A percentile compares a stretch with the other conserved stretches of the same genome.
phyloP scores from a whole-genome alignment of 805 yeast genomes.

The Candida patagonica region DNA sequence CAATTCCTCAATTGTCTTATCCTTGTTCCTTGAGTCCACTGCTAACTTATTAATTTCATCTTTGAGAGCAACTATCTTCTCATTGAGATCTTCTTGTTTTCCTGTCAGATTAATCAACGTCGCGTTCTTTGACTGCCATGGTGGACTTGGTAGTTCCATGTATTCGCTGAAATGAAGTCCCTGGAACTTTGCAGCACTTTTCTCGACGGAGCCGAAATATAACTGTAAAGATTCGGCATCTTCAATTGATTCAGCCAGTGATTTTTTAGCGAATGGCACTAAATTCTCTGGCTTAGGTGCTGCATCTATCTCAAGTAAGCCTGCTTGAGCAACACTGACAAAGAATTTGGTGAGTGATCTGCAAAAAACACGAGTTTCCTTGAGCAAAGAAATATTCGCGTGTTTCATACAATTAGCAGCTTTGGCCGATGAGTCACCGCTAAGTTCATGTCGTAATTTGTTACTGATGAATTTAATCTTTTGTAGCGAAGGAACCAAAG shows the following conservation, averaged over 20 bases:
- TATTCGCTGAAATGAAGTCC: constrained; percentile 3
- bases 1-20: constrained; percentile 21
- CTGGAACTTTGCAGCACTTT: too few relatives aligned
- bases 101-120: constrained; percentile 11
- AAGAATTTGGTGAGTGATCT: neutral
- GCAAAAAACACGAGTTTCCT: neutral
- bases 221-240: neutral
- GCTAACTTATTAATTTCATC: constrained; percentile 15
- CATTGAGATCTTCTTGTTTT: constrained; percentile 8
- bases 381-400: neutral
- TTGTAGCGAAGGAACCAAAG: neutral
- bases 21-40: constrained; percentile 15
- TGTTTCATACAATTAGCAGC: neutral
- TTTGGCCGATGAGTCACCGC: neutral
- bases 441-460: neutral
- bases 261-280: neutral
- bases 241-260: neutral
- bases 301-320: neutral
- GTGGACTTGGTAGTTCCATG: constrained; percentile 9
- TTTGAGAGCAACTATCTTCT: constrained; percentile 14
- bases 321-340: neutral
- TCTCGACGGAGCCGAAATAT: constrained; percentile 1
- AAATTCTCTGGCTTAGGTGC: too few relatives aligned
- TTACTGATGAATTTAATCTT: neutral
- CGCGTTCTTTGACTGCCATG: constrained; percentile 19